Conservation (phyloP, 2,329 filamentous ascomycete species). For the Paraphaeosphaeria sporulosa region DNA sequence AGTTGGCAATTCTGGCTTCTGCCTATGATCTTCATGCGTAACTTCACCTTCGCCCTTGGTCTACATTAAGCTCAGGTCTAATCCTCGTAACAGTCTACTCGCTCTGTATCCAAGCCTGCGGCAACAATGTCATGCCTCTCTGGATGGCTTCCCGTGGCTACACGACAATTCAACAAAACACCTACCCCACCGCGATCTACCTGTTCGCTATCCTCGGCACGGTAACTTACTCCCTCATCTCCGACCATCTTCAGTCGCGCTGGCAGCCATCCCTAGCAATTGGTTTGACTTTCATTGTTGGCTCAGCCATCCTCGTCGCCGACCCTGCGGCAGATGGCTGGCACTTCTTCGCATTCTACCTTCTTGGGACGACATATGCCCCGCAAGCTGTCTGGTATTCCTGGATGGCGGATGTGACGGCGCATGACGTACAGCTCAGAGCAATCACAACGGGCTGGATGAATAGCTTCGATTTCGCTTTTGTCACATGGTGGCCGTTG, state of each 20-base stretch:
- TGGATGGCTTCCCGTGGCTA: conserved; percentile 8
- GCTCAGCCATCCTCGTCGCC: conserved; percentile 1
- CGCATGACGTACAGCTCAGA: conserved; percentile 6
- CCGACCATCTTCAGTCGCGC: conserved; percentile 3
- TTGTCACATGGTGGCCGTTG: conserved; percentile 9
- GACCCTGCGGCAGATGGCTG: background rate
- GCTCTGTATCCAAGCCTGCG: conserved; percentile 8
- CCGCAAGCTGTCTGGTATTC: conserved; percentile 6
- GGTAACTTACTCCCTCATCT: conserved; percentile 3
- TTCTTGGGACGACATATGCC: conserved; percentile 7
- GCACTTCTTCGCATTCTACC: conserved; percentile 8
- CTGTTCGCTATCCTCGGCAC: conserved; percentile 4
- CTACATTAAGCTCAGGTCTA: background rate
- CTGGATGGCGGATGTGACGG: conserved; percentile 9
- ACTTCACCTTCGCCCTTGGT: background rate
- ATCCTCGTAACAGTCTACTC: background rate
- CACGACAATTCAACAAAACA: conserved; percentile 2
- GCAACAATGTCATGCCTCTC: conserved; percentile 9
- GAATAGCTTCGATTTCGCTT: conserved; percentile 7
- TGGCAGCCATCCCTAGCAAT: conserved; percentile 7
- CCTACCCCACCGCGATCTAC: conserved; percentile 6
- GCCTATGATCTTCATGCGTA: conserved; percentile 8
- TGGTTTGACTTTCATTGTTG: background rate
- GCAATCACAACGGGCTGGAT: conserved; percentile 6
- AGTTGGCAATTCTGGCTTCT: conserved; percentile 9